Percentiles rank a stretch among this genome's conserved stretches.
phyloP scores from a whole-genome alignment of 305 asterid species.

The Rubia tinctorum region DNA sequence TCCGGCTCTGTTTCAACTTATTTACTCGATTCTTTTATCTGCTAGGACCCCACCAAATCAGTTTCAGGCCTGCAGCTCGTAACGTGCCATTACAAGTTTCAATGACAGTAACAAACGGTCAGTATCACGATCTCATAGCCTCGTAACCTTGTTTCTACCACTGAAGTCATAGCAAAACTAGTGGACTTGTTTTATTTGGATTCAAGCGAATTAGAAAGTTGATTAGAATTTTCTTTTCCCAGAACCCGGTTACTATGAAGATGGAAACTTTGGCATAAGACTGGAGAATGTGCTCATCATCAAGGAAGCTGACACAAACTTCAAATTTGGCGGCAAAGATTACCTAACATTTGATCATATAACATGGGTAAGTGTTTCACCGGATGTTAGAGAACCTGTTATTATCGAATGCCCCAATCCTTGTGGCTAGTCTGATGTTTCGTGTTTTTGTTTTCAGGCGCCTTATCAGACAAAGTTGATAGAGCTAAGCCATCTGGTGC shows the following conservation, averaged over 20 bases:
- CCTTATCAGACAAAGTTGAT: conserved; percentile 87
- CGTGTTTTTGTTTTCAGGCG: conserved; percentile 45
- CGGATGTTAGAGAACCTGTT: background rate
- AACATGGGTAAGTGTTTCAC: conserved; percentile 67
- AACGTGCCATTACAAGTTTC: conserved; percentile 75
- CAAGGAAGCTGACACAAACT: conserved; percentile 81
- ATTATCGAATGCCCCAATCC: background rate
- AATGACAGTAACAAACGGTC: conserved; percentile 94
- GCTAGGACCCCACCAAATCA: conserved; percentile 88
- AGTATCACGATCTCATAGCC: conserved; percentile 9
- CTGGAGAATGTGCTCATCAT: conserved; percentile 90
- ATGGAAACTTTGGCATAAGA: conserved; percentile 92
- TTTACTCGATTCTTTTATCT: conserved; percentile 5
- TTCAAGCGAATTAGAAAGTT: background rate
- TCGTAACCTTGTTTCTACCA: background rate
- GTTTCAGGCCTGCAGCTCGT: conserved; percentile 83
- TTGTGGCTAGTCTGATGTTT: background rate
- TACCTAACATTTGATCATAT: conserved; percentile 84
- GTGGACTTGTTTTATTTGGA: background rate
- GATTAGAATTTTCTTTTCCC: conserved; percentile 26
- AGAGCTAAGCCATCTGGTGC: conserved; percentile 55
- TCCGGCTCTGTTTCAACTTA: background rate
- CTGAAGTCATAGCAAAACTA: background rate
- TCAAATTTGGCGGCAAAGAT: conserved; percentile 84
- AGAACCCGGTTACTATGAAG: conserved; percentile 99